phyloP scores from a whole-genome alignment of 192 early-diverging fungal species.

The Linnemannia zychae region DNA sequence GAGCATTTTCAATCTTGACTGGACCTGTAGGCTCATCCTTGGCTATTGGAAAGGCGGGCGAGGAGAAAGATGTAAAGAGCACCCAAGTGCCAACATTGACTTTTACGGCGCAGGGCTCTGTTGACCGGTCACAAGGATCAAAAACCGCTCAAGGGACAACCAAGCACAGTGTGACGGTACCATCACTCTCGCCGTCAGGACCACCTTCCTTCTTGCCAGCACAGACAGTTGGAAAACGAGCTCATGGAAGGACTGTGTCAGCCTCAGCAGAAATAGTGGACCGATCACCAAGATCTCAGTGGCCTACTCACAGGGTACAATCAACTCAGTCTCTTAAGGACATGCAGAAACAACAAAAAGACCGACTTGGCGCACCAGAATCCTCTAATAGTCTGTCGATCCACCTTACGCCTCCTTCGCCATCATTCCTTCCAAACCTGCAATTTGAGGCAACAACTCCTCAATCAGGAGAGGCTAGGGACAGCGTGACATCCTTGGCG shows the following conservation, averaged over 20 bases:
- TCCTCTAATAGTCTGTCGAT: constrained; percentile 16
- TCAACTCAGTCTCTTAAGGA: constrained; percentile 40
- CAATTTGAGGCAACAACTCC: not conserved
- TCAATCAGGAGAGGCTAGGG: not conserved
- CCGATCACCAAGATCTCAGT: not conserved
- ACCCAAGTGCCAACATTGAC: not conserved
- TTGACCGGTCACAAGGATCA: not conserved
- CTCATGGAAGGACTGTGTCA: constrained; percentile 33
- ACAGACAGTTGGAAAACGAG: not conserved
- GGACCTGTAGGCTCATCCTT: not conserved
- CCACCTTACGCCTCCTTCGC: constrained; percentile 34
- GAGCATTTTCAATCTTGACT: constrained; percentile 42
- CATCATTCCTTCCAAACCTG: constrained; percentile 5
- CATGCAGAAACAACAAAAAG: not conserved
- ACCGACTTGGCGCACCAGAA: constrained; percentile 8
- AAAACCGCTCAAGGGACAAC: not conserved
- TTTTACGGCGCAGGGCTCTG: not conserved
- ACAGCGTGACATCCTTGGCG: not conserved
- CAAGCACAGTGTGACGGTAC: too few relatives aligned
- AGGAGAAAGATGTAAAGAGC: not conserved
- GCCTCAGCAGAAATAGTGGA: constrained; percentile 31
- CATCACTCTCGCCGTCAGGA: constrained; percentile 12
- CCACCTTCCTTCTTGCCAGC: not conserved
- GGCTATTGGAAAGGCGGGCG: not conserved
- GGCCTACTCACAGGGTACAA: not conserved